A percentile compares a stretch with the other conserved stretches of the same genome.
These are phyloP conservation scores for Alternaria consortialis DNA, from an alignment of 2,329 filamentous ascomycete species.

Conservation along the genomic window DNA sequence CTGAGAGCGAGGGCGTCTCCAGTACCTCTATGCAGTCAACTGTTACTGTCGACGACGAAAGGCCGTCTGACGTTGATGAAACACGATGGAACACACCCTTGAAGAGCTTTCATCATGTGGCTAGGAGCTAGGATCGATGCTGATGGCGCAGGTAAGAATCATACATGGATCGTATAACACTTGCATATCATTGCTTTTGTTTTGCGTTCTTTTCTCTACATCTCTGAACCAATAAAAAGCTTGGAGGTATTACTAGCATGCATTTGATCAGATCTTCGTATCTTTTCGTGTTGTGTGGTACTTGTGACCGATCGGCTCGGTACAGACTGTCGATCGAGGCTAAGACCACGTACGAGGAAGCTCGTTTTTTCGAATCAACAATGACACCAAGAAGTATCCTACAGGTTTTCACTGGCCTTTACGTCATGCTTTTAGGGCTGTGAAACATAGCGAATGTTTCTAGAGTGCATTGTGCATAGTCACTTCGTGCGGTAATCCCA, in stretches of 20 bases:
- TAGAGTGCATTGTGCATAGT: not conserved
- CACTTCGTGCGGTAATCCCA: not conserved
- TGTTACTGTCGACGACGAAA: not conserved
- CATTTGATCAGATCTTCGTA: not conserved
- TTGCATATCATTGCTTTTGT: not conserved
- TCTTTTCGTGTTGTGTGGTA: not conserved
- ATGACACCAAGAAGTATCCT: not conserved
- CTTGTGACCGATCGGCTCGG: not conserved
- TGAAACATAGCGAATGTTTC: too few species aligned
- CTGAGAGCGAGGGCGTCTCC: not conserved
- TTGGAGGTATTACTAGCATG: not conserved
- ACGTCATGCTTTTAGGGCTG: not conserved
- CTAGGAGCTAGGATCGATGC: not conserved
- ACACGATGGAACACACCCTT: not conserved
- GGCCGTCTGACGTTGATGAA: not conserved
- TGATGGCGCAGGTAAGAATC: not conserved
- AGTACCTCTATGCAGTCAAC: not conserved
- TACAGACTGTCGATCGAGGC: not conserved
- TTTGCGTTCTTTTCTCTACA: not conserved
- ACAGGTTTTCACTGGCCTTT: fast-evolving
- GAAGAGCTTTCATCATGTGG: too few species aligned
- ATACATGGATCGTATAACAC: not conserved
- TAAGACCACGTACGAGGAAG: not conserved
- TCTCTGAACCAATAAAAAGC: not conserved
- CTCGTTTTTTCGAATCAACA: not conserved